Evolutionary conservation across 768 basidiomycete genomes (phyloP), one percentile per base, ranked within the genome.

Genomic region (Daedalea quercina): DNA sequence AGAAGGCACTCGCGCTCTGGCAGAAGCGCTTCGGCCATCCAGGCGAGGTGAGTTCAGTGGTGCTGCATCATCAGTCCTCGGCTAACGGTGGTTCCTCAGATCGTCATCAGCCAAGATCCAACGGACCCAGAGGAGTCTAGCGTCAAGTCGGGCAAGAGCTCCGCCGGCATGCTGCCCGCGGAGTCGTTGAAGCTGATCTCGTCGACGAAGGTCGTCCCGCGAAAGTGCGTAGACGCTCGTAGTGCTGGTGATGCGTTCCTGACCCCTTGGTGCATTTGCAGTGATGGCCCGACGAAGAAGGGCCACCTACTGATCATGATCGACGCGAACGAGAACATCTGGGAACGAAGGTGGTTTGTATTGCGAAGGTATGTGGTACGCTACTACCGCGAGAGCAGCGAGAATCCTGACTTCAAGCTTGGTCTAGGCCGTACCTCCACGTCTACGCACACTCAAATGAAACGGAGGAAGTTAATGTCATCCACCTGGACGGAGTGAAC

Each of bases 281-380:
- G 93, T 58, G 87, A 94, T 64, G 80, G 78, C 15, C 79, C 84
- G 2, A 89, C 90, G 8, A 94, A 93, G 77, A 87, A 84, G 65
- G 95, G 95, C 9, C 73, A 86, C 63, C 72, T 98, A 47, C 70
- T 85, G 71, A 77, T 94, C 56, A 76, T 97, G 59, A 79, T 76
- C 24, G 85, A 98, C 65, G 90, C 94, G 11, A 80, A 78, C 41
- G 82, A 81, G 61, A 82, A 92, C 62, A 67, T 72, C 26, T 99
- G 96, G 96, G 80, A 82, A 61, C 81, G 78, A 63, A 74, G 84
- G 51, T 94, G 88, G 84, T 93, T 94, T 65, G 88, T 94, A 15
- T 75, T 98, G 9, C 80, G 84, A 65, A 81, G 93, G 94, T 93
- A 52, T 8, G 58, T 55, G 35, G 26, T 31, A 6, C 28, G 28